Evolutionary conservation across 2,329 filamentous ascomycete species (phyloP).

Genomic region (Epichloe bromicola): DNA sequence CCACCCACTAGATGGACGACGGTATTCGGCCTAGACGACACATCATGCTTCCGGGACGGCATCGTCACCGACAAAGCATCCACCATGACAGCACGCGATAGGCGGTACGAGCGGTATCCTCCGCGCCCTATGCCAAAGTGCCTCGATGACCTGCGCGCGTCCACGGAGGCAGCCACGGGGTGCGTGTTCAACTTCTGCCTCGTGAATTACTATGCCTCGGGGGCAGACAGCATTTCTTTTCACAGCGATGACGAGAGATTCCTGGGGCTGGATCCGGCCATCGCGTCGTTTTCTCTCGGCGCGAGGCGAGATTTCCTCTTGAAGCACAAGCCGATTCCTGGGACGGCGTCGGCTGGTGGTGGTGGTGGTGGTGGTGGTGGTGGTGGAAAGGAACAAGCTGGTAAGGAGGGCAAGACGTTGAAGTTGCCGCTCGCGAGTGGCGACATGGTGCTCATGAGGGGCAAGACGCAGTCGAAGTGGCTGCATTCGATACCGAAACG

Average conservation of each 20-base stretch:
- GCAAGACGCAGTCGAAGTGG: slow-evolving; percentile 63
- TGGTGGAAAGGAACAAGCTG: slow-evolving; percentile 6
- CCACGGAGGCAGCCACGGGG: slow-evolving; percentile 53
- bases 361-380: slow-evolving; percentile 7
- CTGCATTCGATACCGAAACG: slow-evolving; percentile 68
- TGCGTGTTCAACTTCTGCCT: slow-evolving; percentile 65
- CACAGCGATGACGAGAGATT: slow-evolving; percentile 75
- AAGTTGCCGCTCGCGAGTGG: slow-evolving; percentile 48
- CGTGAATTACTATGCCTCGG: slow-evolving; percentile 73
- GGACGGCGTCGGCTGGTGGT: slow-evolving; percentile 13
- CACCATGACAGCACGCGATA: slow-evolving; percentile 30
- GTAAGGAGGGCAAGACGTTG: slow-evolving; percentile 24
- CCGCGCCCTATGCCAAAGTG: slow-evolving; percentile 62
- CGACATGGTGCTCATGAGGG: slow-evolving; percentile 71
- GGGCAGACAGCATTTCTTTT: slow-evolving; percentile 64
- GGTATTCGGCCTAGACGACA: slow-evolving; percentile 47
- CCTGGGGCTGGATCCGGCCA: slow-evolving; percentile 53
- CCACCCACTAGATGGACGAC: slow-evolving; percentile 31
- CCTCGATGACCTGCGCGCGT: slow-evolving; percentile 47
- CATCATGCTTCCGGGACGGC: slow-evolving; percentile 41
- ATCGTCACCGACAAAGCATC: slow-evolving; percentile 31
- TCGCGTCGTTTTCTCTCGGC: slow-evolving; percentile 64
- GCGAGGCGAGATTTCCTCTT: slow-evolving; percentile 62
- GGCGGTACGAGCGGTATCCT: slow-evolving; percentile 37
- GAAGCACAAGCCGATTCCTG: slow-evolving; percentile 55